A percentile compares a stretch with the other conserved stretches of the same genome.
phyloP scores from a whole-genome alignment of 306 rosid genomes.

The Aeschynomene evenia region DNA sequence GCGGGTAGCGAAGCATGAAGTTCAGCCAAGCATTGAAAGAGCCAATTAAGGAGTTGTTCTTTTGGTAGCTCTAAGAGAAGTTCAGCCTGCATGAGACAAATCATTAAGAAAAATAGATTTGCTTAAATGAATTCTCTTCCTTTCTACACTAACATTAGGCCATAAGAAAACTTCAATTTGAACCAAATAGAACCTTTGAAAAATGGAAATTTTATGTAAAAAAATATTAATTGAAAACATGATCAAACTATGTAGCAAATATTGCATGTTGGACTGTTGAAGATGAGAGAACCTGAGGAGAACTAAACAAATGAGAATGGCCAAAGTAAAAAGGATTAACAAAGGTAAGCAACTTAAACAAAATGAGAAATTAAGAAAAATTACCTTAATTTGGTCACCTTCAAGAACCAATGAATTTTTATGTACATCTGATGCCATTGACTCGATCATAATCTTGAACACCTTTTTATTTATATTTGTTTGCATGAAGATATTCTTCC shows the following conservation, averaged over 20 bases:
- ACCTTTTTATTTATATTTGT: slow-evolving; percentile 69
- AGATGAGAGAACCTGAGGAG: slow-evolving; percentile 3
- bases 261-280: background rate
- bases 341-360: slow-evolving; percentile 13
- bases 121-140: background rate
- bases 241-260: background rate
- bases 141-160: background rate
- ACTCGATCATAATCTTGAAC: slow-evolving; percentile 73
- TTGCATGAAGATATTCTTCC: slow-evolving; percentile 76
- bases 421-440: slow-evolving; percentile 69
- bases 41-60: slow-evolving; percentile 91
- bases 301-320: slow-evolving; percentile 11
- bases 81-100: slow-evolving; percentile 65
- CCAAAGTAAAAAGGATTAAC: slow-evolving; percentile 6
- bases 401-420: slow-evolving; percentile 69
- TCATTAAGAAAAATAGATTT: background rate
- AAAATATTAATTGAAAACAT: background rate
- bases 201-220: background rate
- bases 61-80: slow-evolving; percentile 94
- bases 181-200: slow-evolving; percentile 5
- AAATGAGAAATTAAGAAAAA: slow-evolving; percentile 2
- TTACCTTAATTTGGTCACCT: slow-evolving; percentile 79
- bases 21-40: slow-evolving; percentile 87
- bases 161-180: background rate
- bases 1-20: slow-evolving; percentile 91